Conservation (phyloP, 192 early-diverging fungal species). For the Linnemannia exigua region DNA sequence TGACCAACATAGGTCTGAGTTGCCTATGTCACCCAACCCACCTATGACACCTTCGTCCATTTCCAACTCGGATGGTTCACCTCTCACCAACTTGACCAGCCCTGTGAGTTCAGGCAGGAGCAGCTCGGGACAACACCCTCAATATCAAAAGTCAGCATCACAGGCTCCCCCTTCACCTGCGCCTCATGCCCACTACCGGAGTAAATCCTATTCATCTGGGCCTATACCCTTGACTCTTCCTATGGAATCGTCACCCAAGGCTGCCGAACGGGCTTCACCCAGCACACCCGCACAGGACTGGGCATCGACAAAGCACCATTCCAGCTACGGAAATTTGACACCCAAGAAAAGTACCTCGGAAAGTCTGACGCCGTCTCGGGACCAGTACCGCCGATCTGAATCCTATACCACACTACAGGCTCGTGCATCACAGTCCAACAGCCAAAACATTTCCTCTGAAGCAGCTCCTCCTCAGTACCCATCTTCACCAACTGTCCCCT, state of each 20-base stretch:
- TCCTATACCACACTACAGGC: slow-evolving; percentile 38
- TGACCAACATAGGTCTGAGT: slow-evolving; percentile 33
- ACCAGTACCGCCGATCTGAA: slow-evolving; percentile 46
- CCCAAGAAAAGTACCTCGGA: slow-evolving; percentile 15
- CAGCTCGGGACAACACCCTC: slow-evolving; percentile 38
- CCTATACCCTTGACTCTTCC: slow-evolving; percentile 45
- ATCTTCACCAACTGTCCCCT: neutral
- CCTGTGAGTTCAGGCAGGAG: slow-evolving; percentile 52
- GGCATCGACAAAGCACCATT: slow-evolving; percentile 27
- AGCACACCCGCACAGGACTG: slow-evolving; percentile 13
- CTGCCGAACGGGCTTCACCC: slow-evolving; percentile 13
- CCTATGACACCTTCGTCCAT: slow-evolving; percentile 53
- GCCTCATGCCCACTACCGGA: slow-evolving; percentile 29
- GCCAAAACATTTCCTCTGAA: slow-evolving; percentile 6
- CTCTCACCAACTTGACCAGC: slow-evolving; percentile 46
- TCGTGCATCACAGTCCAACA: slow-evolving; percentile 12
- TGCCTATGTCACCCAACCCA: slow-evolving; percentile 53
- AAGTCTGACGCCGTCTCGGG: slow-evolving; percentile 13
- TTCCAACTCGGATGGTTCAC: slow-evolving; percentile 47
- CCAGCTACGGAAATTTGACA: slow-evolving; percentile 22
- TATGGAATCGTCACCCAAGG: slow-evolving; percentile 28
- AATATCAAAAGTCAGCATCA: slow-evolving; percentile 23
- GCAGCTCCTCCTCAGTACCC: neutral
- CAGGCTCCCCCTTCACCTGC: slow-evolving; percentile 47
- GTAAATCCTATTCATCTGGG: slow-evolving; percentile 52